Evolutionary conservation across 768 basidiomycete species (phyloP).

Genomic region (Sarcomyxa edulis): DNA sequence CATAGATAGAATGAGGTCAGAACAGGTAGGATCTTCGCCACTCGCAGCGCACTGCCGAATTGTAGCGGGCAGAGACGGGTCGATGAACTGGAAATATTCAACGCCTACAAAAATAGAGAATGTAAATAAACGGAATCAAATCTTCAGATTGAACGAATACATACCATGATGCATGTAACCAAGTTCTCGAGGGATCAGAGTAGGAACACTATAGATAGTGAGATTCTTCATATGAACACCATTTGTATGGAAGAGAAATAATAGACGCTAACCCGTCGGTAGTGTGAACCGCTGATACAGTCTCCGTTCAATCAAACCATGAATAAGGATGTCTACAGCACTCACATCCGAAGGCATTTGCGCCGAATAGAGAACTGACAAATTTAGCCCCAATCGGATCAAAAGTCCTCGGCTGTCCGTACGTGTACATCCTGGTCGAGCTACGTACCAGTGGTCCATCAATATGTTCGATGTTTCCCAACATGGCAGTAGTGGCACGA

Average conservation of each 20-base stretch:
- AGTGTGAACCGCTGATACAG: slow-evolving; percentile 49
- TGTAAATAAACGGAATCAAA: neutral
- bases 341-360: slow-evolving; percentile 35
- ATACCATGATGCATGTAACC: slow-evolving; percentile 53
- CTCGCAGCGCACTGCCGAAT: slow-evolving; percentile 16
- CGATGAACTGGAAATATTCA: slow-evolving; percentile 20
- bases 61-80: slow-evolving; percentile 16
- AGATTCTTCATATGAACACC: neutral
- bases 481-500: slow-evolving; percentile 8
- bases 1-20: slow-evolving; percentile 15
- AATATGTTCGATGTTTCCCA: neutral
- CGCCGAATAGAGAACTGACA: slow-evolving; percentile 35
- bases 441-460: slow-evolving; percentile 11
- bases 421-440: slow-evolving; percentile 39
- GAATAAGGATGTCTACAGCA: too few species aligned
- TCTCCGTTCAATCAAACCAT: too few species aligned
- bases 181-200: slow-evolving; percentile 38
- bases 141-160: neutral
- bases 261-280: slow-evolving; percentile 52
- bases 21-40: slow-evolving; percentile 23
- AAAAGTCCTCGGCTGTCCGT: slow-evolving; percentile 46
- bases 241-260: too few species aligned
- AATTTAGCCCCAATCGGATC: slow-evolving; percentile 41
- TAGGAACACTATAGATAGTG: slow-evolving; percentile 42
- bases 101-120: slow-evolving; percentile 10